These are phyloP conservation scores for Pseudocercospora pini-densiflorae DNA, from an alignment of 2,329 filamentous ascomycete species.

Conservation along the genomic window DNA sequence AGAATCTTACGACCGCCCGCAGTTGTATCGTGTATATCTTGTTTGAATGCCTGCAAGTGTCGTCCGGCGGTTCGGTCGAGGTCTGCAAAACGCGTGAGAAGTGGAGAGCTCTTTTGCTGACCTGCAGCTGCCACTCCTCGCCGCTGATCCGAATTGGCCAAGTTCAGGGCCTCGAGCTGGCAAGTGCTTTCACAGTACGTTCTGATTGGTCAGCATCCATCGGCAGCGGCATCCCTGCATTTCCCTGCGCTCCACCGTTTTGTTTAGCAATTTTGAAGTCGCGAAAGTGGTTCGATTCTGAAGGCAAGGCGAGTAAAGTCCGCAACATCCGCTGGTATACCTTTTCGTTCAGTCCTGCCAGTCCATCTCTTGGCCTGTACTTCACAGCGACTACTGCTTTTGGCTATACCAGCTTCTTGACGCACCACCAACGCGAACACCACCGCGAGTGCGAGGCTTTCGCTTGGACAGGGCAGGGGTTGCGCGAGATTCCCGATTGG, in stretches of 20 bases:
- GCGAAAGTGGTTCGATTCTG: conserved; percentile 13
- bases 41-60: background rate
- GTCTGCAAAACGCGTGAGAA: conserved; percentile 7
- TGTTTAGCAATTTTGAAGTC: conserved; percentile 11
- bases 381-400: conserved; percentile 10
- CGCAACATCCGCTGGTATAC: background rate
- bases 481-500: conserved; percentile 1
- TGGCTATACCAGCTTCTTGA: background rate
- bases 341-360: background rate
- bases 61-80: background rate
- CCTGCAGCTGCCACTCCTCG: background rate
- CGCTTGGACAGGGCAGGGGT: conserved; percentile 4
- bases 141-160: background rate
- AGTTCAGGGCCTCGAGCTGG: background rate
- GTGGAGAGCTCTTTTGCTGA: conserved; percentile 12
- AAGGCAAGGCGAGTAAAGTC: conserved; percentile 2
- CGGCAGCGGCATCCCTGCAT: background rate
- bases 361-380: background rate
- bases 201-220: background rate
- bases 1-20: background rate
- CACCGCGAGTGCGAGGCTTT: background rate
- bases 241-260: background rate
- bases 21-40: background rate
- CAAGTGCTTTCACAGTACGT: background rate
- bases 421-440: background rate